A percentile compares a stretch with the other conserved stretches of the same genome.
Conservation (phyloP, 768 basidiomycete species). For the Termitomyces sp. region DNA sequence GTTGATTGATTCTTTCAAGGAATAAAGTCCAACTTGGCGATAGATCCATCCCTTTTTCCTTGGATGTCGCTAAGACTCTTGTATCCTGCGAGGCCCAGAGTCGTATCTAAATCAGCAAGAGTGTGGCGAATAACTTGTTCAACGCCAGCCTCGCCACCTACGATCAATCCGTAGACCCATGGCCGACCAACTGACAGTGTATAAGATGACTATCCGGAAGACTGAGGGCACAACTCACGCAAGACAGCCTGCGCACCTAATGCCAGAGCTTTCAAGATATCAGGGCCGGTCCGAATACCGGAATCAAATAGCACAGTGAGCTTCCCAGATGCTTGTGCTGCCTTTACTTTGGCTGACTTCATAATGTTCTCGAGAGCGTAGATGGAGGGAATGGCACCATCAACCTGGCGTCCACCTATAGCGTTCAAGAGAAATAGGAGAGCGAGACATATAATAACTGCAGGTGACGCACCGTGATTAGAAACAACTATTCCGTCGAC, state of each 20-base stretch:
- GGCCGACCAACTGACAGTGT: conserved; percentile 57
- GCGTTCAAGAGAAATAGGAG: background rate
- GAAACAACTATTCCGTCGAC: conserved; percentile 75
- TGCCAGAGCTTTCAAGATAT: conserved; percentile 81
- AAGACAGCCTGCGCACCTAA: conserved; percentile 81
- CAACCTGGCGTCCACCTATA: conserved; percentile 67
- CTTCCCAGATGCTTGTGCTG: conserved; percentile 53
- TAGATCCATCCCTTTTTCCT: conserved; percentile 48
- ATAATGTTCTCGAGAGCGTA: conserved; percentile 67
- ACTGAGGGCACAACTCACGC: conserved; percentile 35
- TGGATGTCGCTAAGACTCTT: conserved; percentile 54
- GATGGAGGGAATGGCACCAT: conserved; percentile 73
- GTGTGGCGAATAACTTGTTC: conserved; percentile 67
- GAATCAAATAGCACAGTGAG: conserved; percentile 73
- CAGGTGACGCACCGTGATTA: conserved; percentile 56
- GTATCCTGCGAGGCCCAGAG: conserved; percentile 60
- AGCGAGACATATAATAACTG: background rate
- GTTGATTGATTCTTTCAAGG: conserved; percentile 1
- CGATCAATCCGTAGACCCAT: conserved; percentile 65
- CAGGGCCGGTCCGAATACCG: conserved; percentile 78
- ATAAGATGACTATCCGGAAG: background rate
- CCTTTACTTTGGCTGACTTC: conserved; percentile 51
- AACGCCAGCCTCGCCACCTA: conserved; percentile 69
- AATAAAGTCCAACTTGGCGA: conserved; percentile 36
- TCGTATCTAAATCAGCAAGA: conserved; percentile 63